Evolutionary conservation across 805 yeast species (phyloP).

Genomic region (Yamadazyma paraphyllophila): DNA sequence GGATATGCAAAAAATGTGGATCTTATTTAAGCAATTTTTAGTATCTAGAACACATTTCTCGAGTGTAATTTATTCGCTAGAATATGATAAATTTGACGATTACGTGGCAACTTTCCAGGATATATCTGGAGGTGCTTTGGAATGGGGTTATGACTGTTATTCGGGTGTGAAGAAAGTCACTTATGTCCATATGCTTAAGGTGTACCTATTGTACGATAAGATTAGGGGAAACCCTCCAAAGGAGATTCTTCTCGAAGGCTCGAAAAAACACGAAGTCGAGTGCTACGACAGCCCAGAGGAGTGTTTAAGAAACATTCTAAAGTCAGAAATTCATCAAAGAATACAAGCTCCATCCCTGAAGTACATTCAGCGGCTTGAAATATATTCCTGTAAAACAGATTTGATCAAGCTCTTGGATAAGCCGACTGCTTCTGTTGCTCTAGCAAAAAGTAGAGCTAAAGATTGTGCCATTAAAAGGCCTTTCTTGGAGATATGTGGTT

Average conservation of each 20-base stretch:
- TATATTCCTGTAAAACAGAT: neutral
- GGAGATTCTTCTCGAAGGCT: neutral
- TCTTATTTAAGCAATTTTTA: neutral
- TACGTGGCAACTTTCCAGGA: constrained; percentile 13
- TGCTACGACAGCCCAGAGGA: neutral
- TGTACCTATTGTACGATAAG: constrained; percentile 5
- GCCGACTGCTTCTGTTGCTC: constrained; percentile 37
- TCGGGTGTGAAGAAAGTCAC: neutral
- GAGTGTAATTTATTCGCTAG: neutral
- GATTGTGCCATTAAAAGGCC: constrained; percentile 39
- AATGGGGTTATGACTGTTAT: constrained; percentile 5
- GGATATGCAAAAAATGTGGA: constrained; percentile 1
- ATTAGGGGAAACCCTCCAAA: neutral
- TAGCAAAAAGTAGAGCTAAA: constrained; percentile 40
- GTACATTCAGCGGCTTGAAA: neutral
- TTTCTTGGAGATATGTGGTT: constrained; percentile 52
- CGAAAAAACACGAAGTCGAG: neutral
- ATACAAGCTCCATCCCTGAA: neutral
- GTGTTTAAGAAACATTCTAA: neutral
- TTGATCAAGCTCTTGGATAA: constrained; percentile 9
- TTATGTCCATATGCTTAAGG: constrained; percentile 5
- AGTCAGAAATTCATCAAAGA: neutral
- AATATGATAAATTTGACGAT: neutral
- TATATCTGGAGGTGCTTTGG: constrained; percentile 19
- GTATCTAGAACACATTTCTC: neutral